Base-by-base conservation (phyloP, 306 rosid species). In the Begonia masoniana region DNA sequence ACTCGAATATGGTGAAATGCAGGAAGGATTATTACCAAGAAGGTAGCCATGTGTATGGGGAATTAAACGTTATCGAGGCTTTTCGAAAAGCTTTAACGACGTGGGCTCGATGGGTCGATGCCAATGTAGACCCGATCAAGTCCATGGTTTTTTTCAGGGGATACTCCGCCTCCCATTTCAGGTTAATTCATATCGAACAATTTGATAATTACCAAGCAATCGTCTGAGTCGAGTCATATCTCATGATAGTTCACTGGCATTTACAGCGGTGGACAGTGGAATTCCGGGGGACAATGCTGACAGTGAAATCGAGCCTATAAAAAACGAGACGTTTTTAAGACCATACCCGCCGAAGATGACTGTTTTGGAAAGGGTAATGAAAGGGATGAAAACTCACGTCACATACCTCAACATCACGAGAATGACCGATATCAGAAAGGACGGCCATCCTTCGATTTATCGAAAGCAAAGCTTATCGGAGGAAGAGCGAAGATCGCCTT, bases 11-110 rank as follows among this genome's bases (percentile, higher is more conserved):
- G 47, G 39, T 15, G 61, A 50, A 68, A 64, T 50, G 55, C 79
- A 91, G 99, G 73, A 73, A 83, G 67, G 96, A 83, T 64, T 91
- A 91, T 74, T 91, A 91, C 76, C 96, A 91, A 81, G 99, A 91
- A 77, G 99, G 99, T 47, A 87, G 73, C 74, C 94, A 91, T 77
- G 79, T 91, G 13, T 83, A 85, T 54, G 68, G 72, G 52, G 86
- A 81, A 61, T 17, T 91, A 71, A 75, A 91, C 59, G 99, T 83
- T 66, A 82, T 81, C 0, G 99, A 91, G 77, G 99, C 99, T 8
- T 91, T 91, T 68, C 71, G 94, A 11, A 91, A 67, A 76, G 99
- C 99, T 45, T 60, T 91, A 46, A 86, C 99, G 6, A 86, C 99
- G 5, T 91, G 99, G 99, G 74, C 82, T 47, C 73, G 86, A 75